Conservation (phyloP, 140 eudicot species). For the Anethum foeniculum region DNA sequence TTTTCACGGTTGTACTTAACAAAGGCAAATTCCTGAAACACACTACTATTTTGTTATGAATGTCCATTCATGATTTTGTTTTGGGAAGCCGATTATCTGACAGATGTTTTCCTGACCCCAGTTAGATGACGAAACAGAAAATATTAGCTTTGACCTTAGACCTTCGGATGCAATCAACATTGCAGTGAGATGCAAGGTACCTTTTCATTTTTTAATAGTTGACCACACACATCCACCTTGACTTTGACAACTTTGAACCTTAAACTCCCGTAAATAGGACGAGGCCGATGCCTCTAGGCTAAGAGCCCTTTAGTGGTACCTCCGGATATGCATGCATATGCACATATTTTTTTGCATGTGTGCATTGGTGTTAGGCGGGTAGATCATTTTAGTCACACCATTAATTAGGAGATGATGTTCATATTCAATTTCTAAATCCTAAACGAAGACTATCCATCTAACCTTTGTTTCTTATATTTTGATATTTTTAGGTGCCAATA, state of each 20-base stretch:
- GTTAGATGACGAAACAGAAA: slow-evolving; percentile 66
- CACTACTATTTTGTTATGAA: neutral
- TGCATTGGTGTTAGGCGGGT: neutral
- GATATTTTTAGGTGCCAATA: slow-evolving; percentile 69
- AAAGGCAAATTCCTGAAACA: slow-evolving; percentile 33
- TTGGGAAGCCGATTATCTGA: slow-evolving; percentile 8
- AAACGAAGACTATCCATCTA: neutral
- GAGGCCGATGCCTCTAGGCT: neutral
- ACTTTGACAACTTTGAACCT: neutral
- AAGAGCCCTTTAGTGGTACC: slow-evolving; percentile 44
- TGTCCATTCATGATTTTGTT: neutral
- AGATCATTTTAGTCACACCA: neutral
- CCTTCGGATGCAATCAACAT: slow-evolving; percentile 98
- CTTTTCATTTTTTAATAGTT: neutral
- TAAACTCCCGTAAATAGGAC: neutral
- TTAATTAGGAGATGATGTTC: neutral
- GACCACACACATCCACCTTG: neutral
- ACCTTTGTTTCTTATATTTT: neutral
- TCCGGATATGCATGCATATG: neutral
- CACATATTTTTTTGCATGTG: neutral
- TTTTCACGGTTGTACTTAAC: slow-evolving; percentile 67
- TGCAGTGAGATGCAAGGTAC: slow-evolving; percentile 96
- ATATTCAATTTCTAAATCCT: neutral
- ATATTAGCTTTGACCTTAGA: slow-evolving; percentile 76
- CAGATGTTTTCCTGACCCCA: slow-evolving; percentile 19